Evolutionary conservation across 177 flowering plant genomes (phyloP).

Genomic region (Vitis hybrid): DNA sequence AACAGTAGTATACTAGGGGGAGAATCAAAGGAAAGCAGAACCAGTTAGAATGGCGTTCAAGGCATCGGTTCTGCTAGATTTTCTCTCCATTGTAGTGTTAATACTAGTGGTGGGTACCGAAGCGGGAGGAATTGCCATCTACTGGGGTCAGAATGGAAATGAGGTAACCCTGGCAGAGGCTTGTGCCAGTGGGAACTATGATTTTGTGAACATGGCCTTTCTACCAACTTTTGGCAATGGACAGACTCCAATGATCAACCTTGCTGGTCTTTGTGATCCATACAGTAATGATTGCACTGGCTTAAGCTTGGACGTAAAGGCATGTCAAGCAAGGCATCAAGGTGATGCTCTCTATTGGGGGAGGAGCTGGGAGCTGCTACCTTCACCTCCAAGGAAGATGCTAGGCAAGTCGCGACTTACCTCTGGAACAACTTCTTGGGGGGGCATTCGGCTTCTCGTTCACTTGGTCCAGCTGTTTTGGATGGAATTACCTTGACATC

Average conservation of each 20-base stretch:
- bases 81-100: too few species aligned
- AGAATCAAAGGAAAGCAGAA: too few species aligned
- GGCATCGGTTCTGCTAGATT: too few species aligned
- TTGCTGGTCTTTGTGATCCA: conserved; percentile 22
- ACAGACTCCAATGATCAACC: conserved; percentile 21
- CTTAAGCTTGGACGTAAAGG: conserved; percentile 14
- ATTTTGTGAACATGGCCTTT: conserved; percentile 18
- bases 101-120: not conserved
- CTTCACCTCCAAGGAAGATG: conserved; percentile 24
- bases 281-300: conserved; percentile 12
- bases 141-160: conserved; percentile 31
- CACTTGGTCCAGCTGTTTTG: conserved; percentile 23
- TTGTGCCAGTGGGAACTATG: conserved; percentile 21
- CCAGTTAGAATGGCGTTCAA: too few species aligned
- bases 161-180: conserved; percentile 24
- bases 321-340: conserved; percentile 29
- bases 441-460: conserved; percentile 21
- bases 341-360: conserved; percentile 30
- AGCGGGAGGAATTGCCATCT: conserved; percentile 1
- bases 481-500: conserved; percentile 39
- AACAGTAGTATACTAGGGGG: too few species aligned
- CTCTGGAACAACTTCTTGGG: conserved; percentile 33
- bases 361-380: conserved; percentile 22
- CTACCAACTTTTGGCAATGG: conserved; percentile 22
- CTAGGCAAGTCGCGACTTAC: conserved; percentile 21